Conservation (phyloP, 805 yeast genomes). For the Priceomyces haplophilus region DNA sequence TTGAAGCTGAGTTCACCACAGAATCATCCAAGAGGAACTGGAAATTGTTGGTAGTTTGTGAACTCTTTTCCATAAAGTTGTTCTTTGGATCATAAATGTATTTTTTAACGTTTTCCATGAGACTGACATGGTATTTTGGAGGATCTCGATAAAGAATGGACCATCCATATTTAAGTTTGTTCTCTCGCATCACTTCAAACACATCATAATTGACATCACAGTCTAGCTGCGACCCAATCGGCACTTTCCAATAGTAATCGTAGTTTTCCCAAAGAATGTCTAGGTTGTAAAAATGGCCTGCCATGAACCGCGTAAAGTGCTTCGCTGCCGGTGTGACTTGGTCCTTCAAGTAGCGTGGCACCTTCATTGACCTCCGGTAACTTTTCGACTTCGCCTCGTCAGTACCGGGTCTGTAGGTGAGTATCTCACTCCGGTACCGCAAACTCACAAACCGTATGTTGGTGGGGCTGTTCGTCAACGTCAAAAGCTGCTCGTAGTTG, state of each 20-base stretch:
- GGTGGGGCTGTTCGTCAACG: conserved; percentile 15
- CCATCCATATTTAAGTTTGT: conserved; percentile 22
- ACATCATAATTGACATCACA: conserved; percentile 26
- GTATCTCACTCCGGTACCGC: conserved; percentile 14
- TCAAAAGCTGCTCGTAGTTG: conserved; percentile 11
- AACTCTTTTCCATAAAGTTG: not conserved
- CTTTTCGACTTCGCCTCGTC: conserved; percentile 24
- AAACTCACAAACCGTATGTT: conserved; percentile 15
- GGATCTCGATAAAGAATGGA: conserved; percentile 11
- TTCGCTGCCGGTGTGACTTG: conserved; percentile 16
- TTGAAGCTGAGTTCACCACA: not conserved
- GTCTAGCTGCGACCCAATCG: conserved; percentile 19
- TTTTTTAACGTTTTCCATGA: conserved; percentile 7
- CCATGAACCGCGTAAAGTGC: conserved; percentile 20
- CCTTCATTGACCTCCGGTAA: conserved; percentile 20
- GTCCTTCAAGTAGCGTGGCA: conserved; percentile 28
- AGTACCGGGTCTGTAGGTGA: conserved; percentile 16
- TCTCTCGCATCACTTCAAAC: conserved; percentile 21
- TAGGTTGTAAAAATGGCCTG: conserved; percentile 20
- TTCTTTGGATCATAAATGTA: conserved; percentile 6
- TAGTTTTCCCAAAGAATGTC: conserved; percentile 18
- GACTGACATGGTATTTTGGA: conserved; percentile 9
- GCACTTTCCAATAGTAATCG: conserved; percentile 27
- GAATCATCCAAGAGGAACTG: conserved; percentile 8
- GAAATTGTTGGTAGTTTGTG: conserved; percentile 5